Conservation (phyloP, 2,329 filamentous ascomycete genomes). For the Colletotrichum chlorophyti region DNA sequence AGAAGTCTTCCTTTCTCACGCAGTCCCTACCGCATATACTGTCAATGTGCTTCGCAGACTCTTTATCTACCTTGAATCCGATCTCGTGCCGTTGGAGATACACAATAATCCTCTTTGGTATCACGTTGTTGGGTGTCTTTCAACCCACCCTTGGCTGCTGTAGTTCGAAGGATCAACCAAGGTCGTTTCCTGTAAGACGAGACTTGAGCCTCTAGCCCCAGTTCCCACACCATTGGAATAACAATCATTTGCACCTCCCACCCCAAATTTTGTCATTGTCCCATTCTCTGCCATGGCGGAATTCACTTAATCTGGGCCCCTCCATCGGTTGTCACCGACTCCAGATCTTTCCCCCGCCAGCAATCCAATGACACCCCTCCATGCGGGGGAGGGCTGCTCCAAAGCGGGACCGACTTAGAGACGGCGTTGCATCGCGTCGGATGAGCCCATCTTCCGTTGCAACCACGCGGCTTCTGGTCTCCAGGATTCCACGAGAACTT, state of each 20-base stretch:
- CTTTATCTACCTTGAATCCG: no score
- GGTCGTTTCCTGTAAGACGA: background rate
- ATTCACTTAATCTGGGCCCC: background rate
- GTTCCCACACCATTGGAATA: slow-evolving; percentile 2
- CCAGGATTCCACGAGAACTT: background rate
- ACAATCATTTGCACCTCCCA: background rate
- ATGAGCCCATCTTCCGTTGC: slow-evolving; percentile 21
- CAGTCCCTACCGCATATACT: no score
- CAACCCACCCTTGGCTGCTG: background rate
- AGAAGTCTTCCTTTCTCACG: no score
- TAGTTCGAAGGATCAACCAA: background rate
- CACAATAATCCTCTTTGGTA: no score
- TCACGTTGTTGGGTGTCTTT: background rate
- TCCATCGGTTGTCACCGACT: background rate
- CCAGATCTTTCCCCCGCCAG: slow-evolving; percentile 1
- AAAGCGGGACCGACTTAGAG: slow-evolving; percentile 10
- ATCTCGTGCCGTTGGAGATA: no score
- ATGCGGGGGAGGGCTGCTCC: slow-evolving; percentile 13
- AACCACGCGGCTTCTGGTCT: background rate
- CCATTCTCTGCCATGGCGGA: slow-evolving; percentile 3
- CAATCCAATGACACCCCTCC: background rate
- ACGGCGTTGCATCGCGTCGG: slow-evolving; percentile 21
- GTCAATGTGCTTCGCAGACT: no score
- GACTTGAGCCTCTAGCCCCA: background rate
- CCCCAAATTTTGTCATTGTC: background rate